Evolutionary conservation across 345 rosid genomes (phyloP), one percentile per base, ranked within the genome.

Genomic region (Geranium rotundifolium): DNA sequence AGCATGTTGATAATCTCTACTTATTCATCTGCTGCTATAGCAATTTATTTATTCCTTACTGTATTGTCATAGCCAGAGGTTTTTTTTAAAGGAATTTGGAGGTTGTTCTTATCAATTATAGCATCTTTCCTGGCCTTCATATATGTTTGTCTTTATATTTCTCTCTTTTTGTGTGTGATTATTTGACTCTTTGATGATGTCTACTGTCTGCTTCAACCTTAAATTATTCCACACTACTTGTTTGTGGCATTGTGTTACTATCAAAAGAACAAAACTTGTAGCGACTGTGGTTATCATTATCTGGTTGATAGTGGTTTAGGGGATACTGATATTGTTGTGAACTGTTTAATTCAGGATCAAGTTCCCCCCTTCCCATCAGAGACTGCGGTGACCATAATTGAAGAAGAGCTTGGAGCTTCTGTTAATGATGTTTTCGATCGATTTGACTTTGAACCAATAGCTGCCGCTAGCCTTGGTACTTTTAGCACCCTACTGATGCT

Each of bases 341-440:
- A 23, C 41, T 58, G 39, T 55, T 60, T 67, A 20, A 1, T 75
- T 58, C 75, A 93, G 99, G 99, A 93, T 85, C 97, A 93, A 88
- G 99, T 93, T 78, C 99, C 99, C 65, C 99, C 99, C 15, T 93
- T 93, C 68, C 81, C 99, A 66, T 93, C 99, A 17, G 90, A 87
- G 59, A 88, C 93, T 56, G 96, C 97, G 59, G 63, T 88, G 55
- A 74, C 90, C 27, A 93, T 86, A 67, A 84, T 90, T 62, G 87
- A 87, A 76, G 95, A 89, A 80, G 99, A 93, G 80, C 96, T 93
- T 74, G 95, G 99, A 80, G 85, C 66, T 57, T 81, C 87, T 16
- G 70, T 90, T 54, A 77, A 74, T 65, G 80, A 77, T 55, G 67
- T 86, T 58, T 93, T 93, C 27, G 91, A 93, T 59, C 76, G 72